Conservation (phyloP, 2,329 filamentous ascomycete species). For the Gaeumannomyces tritici region DNA sequence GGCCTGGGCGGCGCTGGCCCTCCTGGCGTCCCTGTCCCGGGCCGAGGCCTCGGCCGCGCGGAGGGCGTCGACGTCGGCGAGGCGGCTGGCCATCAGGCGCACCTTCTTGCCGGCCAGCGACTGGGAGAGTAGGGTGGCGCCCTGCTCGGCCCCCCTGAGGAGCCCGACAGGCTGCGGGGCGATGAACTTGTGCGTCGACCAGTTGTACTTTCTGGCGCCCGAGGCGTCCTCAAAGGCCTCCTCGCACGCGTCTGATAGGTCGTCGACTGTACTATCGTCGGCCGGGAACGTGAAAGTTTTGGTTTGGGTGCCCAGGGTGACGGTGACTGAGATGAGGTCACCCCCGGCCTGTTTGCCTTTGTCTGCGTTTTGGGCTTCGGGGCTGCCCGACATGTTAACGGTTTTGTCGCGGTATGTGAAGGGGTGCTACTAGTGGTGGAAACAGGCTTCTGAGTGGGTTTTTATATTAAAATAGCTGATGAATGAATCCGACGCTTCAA, state of each 20-base stretch:
- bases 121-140: conserved; percentile 11
- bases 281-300: conserved; percentile 9
- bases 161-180: conserved; percentile 14
- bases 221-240: conserved; percentile 5
- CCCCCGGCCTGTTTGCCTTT: too few relatives aligned
- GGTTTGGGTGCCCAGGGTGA: conserved; percentile 12
- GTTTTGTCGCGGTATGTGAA: background rate
- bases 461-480: too few relatives aligned
- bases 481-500: too few relatives aligned
- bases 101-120: conserved; percentile 15
- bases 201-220: conserved; percentile 7
- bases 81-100: conserved; percentile 19
- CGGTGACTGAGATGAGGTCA: conserved; percentile 8
- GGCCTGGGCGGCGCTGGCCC: background rate
- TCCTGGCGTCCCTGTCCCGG: conserved; percentile 3
- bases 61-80: conserved; percentile 14
- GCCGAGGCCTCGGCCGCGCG: conserved; percentile 10
- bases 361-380: too few relatives aligned
- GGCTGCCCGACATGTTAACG: background rate
- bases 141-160: conserved; percentile 16
- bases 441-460: background rate
- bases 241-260: conserved; percentile 14
- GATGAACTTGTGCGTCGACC: conserved; percentile 16
- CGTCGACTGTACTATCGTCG: conserved; percentile 12
- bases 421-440: background rate